Conservation (phyloP, 768 basidiomycete genomes). For the Artomyces pyxidatus region DNA sequence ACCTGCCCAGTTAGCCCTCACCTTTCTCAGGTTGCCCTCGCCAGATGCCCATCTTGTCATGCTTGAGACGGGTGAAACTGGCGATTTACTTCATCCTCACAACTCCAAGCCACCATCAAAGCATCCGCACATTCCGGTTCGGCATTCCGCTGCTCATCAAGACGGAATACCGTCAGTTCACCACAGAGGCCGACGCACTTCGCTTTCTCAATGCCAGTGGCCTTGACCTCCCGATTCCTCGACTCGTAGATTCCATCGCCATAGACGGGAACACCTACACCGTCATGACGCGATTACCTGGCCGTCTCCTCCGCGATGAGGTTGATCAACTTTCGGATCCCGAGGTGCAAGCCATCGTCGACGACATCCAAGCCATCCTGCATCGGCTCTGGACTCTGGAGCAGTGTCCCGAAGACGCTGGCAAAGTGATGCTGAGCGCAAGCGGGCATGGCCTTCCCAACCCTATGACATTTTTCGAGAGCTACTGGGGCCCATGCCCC, state of each 20-base stretch:
- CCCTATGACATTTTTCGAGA: conserved; percentile 11
- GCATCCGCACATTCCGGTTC: too few species aligned
- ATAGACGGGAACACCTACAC: conserved; percentile 15
- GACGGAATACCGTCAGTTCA: conserved; percentile 8
- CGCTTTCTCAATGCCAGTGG: conserved; percentile 14
- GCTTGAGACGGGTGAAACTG: too few species aligned
- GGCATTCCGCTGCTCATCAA: conserved; percentile 19
- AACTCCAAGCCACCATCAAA: too few species aligned
- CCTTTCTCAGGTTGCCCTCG: too few species aligned
- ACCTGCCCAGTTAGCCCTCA: too few species aligned
- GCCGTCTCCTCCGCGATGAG: conserved; percentile 10
- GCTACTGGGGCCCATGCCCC: conserved; percentile 14
- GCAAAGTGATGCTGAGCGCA: conserved; percentile 20
- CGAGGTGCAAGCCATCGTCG: not conserved
- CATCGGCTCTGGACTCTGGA: conserved; percentile 16
- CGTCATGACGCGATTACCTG: conserved; percentile 19
- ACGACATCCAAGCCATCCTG: conserved; percentile 10
- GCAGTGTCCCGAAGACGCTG: conserved; percentile 12
- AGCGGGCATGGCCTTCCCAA: conserved; percentile 19
- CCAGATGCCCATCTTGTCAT: too few species aligned
- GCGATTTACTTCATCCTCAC: too few species aligned
- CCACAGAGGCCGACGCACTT: conserved; percentile 18
- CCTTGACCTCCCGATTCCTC: conserved; percentile 19
- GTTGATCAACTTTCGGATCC: not conserved
- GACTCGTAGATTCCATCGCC: conserved; percentile 15